These are phyloP conservation scores for Aureobasidium sp. DNA, from an alignment of 2,329 filamentous ascomycete genomes.

Conservation along the genomic window DNA sequence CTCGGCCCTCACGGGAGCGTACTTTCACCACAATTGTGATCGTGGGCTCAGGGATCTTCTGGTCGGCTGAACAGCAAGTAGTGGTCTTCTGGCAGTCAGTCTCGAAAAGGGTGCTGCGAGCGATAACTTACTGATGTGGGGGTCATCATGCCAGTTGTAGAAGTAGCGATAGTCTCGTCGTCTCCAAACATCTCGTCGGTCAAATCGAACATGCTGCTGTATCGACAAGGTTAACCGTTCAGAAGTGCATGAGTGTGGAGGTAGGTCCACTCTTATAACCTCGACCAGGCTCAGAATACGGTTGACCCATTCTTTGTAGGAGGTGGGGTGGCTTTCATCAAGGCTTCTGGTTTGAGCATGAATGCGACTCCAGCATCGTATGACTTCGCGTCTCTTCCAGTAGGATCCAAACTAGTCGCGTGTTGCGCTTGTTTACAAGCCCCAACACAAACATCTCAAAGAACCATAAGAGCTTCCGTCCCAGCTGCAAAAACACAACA, in stretches of 20 bases:
- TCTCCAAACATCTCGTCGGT: neutral
- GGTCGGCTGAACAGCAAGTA: neutral
- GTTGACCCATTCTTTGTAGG: neutral
- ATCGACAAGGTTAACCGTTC: neutral
- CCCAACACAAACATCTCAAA: neutral
- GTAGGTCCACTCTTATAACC: neutral
- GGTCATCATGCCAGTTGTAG: neutral
- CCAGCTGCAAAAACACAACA: neutral
- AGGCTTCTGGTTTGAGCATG: neutral
- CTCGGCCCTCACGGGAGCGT: neutral
- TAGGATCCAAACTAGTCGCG: neutral
- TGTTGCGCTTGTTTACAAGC: neutral
- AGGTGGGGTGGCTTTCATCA: neutral
- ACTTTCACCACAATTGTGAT: neutral
- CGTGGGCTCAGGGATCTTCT: neutral
- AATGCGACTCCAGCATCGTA: neutral
- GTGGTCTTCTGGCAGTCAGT: neutral
- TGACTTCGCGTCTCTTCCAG: neutral
- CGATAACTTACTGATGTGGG: neutral
- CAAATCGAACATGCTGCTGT: neutral
- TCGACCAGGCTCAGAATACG: neutral
- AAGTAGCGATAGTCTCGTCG: neutral
- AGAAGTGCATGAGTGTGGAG: neutral
- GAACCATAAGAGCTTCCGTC: neutral
- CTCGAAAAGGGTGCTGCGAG: fast-evolving